These are phyloP conservation scores for Eucalyptus pauciflora DNA, from an alignment of 345 rosid genomes.

Conservation along the genomic window DNA sequence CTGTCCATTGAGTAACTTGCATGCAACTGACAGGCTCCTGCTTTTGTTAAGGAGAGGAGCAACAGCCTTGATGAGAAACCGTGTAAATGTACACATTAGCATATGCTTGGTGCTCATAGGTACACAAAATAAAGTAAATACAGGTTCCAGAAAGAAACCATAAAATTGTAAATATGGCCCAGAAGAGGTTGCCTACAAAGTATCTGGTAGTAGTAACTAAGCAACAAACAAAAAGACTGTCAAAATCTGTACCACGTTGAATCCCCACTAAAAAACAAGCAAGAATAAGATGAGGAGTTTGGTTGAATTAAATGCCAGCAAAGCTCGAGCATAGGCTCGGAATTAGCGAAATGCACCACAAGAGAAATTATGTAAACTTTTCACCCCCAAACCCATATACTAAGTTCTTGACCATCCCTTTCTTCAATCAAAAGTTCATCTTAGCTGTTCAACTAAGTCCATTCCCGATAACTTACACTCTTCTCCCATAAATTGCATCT, in stretches of 20 bases:
- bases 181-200: background rate
- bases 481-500: background rate
- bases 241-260: background rate
- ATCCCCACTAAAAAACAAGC: background rate
- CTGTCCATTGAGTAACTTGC: slow-evolving; percentile 44
- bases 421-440: background rate
- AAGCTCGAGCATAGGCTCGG: background rate
- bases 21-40: slow-evolving; percentile 40
- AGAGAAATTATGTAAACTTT: background rate
- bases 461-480: background rate
- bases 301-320: background rate
- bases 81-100: background rate
- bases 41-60: background rate
- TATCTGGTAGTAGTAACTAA: background rate
- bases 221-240: background rate
- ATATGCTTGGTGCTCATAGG: background rate
- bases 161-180: background rate
- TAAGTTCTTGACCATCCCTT: background rate
- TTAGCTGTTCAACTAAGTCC: background rate
- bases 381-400: background rate
- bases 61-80: background rate
- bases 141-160: background rate
- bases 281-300: background rate
- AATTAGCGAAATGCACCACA: background rate
- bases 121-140: background rate